Base-by-base conservation (phyloP, 2,329 filamentous ascomycete genomes). In the Penicillium janthinellum region DNA sequence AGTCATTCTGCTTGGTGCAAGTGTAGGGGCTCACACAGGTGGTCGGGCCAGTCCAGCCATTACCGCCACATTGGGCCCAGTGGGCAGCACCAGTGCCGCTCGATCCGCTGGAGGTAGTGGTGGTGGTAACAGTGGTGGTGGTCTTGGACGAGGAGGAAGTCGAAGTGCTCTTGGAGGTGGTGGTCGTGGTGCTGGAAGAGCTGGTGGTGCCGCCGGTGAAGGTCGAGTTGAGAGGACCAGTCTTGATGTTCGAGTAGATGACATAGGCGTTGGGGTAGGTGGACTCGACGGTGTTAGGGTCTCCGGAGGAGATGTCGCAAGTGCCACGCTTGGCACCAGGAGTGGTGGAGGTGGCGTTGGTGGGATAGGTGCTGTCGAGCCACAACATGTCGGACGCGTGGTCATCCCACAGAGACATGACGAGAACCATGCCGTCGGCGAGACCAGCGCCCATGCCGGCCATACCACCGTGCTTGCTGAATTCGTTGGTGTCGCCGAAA, bases 351-450 rank as follows among this genome's bases (percentile, higher is more conserved):
- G 76, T 70, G 37, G 67, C 74, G 57, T 71, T 70, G 61, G 79
- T 78, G 52, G 88, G 88, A 79, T 84, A 89, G 72, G 78, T 84
- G 62, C 84, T 85, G 80, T 91, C 89, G 68, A 92, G 84, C 89
- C 89, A 91, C 69, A 89, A 83, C 88, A 91, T 91, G 78, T 88
- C 83, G 70, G 84, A 77, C 59, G 83, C 75, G 75, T 90, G 84
- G 77, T 90, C 88, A 70, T 89, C 85, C 86, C 86, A 88, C 54
- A 77, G 64, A 57, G 69, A 74, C 80, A 90, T 81, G 67, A 88
- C 86, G 14, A 90, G 80, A 42, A 88, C 86, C 84, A 89, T 87
- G 39, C 86, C 86, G 34, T 80, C 68, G 8, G 73, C 72, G 39
- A 89, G 75, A 25, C 84, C 86, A 1, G 77, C 72, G 63, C 81